Conservation (phyloP, 2,329 filamentous ascomycete genomes). For the Amesomyces nigricolor region DNA sequence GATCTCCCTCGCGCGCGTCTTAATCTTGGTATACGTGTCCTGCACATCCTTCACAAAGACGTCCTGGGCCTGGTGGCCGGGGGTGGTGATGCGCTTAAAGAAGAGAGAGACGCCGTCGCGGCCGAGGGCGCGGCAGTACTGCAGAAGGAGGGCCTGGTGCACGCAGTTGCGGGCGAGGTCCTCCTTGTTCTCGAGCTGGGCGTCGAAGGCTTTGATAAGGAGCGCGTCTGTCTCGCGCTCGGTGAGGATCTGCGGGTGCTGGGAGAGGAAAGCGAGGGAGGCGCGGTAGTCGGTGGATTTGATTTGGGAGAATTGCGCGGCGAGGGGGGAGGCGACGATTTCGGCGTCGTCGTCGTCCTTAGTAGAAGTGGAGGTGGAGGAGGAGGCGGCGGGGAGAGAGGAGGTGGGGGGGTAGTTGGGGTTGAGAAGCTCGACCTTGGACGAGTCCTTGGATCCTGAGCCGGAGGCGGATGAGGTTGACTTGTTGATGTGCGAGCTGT, state of each 20-base stretch:
- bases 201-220: constrained; percentile 86
- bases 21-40: constrained; percentile 78
- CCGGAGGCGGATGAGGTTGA: constrained; percentile 32
- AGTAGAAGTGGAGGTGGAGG: constrained; percentile 18
- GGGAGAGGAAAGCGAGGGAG: constrained; percentile 70
- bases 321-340: constrained; percentile 69
- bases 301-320: constrained; percentile 77
- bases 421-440: constrained; percentile 69
- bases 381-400: constrained; percentile 25
- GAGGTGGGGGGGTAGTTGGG: constrained; percentile 44
- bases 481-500: constrained; percentile 76
- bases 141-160: constrained; percentile 84
- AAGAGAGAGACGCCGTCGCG: constrained; percentile 84
- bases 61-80: constrained; percentile 81
- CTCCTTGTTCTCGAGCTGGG: constrained; percentile 68
- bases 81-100: constrained; percentile 91
- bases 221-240: constrained; percentile 89
- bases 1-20: constrained; percentile 69
- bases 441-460: constrained; percentile 29
- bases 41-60: constrained; percentile 92
- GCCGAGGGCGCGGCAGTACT: constrained; percentile 89
- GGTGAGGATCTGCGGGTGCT: constrained; percentile 69
- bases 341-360: constrained; percentile 62
- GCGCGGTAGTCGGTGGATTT: constrained; percentile 66
- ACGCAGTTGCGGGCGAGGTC: constrained; percentile 81